These are phyloP conservation scores for Ogataea zsoltii DNA, from an alignment of 805 yeast species.

Conservation along the genomic window DNA sequence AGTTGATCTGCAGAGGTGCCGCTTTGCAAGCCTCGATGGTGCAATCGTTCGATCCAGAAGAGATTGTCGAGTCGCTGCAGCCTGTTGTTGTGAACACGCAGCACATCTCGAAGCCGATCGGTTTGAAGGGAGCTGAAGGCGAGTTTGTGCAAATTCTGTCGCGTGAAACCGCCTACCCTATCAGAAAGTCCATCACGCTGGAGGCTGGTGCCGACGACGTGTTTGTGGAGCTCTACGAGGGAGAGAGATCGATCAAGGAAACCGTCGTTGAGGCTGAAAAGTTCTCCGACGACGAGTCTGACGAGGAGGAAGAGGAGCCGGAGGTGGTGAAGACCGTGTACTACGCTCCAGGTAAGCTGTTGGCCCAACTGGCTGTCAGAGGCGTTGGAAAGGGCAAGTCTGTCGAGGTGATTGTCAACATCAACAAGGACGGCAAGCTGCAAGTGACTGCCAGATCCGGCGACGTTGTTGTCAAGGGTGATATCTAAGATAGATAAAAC, in stretches of 20 bases:
- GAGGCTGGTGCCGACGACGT: constrained; percentile 63
- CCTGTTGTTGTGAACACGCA: constrained; percentile 87
- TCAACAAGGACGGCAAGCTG: constrained; percentile 63
- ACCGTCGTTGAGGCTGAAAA: constrained; percentile 72
- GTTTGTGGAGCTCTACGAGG: constrained; percentile 76
- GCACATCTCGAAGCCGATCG: constrained; percentile 82
- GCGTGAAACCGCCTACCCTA: constrained; percentile 88
- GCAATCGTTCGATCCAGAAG: constrained; percentile 81
- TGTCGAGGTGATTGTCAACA: constrained; percentile 68
- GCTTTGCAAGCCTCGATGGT: constrained; percentile 92
- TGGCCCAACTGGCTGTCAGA: constrained; percentile 77
- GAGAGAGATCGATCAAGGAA: constrained; percentile 80
- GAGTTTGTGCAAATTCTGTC: constrained; percentile 69
- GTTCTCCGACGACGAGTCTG: constrained; percentile 47
- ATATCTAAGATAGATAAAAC: constrained; percentile 25
- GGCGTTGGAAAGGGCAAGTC: constrained; percentile 64
- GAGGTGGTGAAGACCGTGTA: constrained; percentile 78
- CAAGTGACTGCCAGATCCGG: constrained; percentile 65
- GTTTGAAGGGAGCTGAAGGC: constrained; percentile 74
- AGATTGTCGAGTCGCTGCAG: constrained; percentile 74
- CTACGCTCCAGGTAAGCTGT: constrained; percentile 67
- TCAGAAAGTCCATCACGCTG: constrained; percentile 70
- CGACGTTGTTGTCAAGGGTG: constrained; percentile 50
- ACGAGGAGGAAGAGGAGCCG: constrained; percentile 78
- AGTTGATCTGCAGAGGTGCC: constrained; percentile 89